Evolutionary conservation across 441 rosid species (phyloP).

Genomic region (Erysimum cheiri): DNA sequence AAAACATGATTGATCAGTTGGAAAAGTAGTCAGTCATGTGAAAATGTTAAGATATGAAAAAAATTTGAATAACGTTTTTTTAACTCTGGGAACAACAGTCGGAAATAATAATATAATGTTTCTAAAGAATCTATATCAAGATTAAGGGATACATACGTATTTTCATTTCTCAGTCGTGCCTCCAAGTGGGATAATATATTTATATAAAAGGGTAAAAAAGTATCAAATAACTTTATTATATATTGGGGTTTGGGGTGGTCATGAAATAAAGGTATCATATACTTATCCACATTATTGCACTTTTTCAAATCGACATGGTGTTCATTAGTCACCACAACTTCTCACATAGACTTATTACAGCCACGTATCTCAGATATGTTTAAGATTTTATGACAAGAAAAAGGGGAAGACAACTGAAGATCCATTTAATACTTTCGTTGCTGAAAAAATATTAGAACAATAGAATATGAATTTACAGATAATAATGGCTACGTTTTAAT

Average conservation of each 20-base stretch:
- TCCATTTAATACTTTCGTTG: constrained; percentile 5
- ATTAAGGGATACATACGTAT: too few species aligned
- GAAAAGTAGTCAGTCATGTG: not conserved
- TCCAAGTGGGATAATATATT: constrained; percentile 32
- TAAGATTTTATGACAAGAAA: constrained; percentile 12
- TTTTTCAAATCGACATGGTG: constrained; percentile 34
- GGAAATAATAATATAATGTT: constrained; percentile 20
- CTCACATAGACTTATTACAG: constrained; percentile 25
- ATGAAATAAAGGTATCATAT: constrained; percentile 30
- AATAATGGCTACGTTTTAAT: too few species aligned
- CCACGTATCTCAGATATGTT: constrained; percentile 35
- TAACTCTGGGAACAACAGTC: constrained; percentile 2
- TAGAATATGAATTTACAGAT: too few species aligned
- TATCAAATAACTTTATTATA: constrained; percentile 17
- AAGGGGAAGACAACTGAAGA: not conserved
- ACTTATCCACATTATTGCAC: constrained; percentile 34
- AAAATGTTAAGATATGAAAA: not conserved
- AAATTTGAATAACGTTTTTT: not conserved
- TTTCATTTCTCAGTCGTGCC: constrained; percentile 23
- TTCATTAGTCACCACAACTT: constrained; percentile 39
- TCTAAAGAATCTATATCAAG: constrained; percentile 22
- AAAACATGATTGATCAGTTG: too few species aligned
- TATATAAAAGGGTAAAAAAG: too few species aligned
- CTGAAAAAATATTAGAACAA: not conserved
- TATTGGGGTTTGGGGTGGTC: constrained; percentile 24